These are phyloP conservation scores for Colletotrichum agaves DNA, from an alignment of 2,329 filamentous ascomycete genomes.

Conservation along the genomic window DNA sequence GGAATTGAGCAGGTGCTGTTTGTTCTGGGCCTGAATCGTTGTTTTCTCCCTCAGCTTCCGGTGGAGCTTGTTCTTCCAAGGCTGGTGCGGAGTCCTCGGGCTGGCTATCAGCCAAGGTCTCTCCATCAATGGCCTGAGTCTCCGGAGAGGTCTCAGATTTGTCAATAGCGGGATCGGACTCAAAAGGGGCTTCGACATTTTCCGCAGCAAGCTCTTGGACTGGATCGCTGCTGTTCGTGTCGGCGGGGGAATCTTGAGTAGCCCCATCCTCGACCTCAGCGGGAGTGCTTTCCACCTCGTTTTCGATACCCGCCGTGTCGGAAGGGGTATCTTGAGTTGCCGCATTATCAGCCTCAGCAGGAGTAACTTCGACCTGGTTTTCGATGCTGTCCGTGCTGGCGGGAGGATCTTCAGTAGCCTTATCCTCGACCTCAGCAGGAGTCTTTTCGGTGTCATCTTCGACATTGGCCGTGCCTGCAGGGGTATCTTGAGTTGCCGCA, in stretches of 20 bases:
- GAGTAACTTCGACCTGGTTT: no score
- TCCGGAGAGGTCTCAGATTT: not conserved
- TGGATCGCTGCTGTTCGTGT: no score
- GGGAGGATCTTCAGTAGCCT: not conserved
- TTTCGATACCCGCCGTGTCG: no score
- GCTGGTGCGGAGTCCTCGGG: not conserved
- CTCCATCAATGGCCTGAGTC: not conserved
- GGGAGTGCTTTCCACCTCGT: no score
- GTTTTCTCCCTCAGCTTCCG: not conserved
- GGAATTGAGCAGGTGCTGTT: not conserved
- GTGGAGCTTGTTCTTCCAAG: not conserved
- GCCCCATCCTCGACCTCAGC: no score
- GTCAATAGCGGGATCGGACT: no score
- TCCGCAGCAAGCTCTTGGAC: not conserved
- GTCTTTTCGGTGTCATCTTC: no score
- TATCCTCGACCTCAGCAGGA: not conserved
- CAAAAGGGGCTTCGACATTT: not conserved
- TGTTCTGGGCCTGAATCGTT: not conserved
- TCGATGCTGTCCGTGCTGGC: not conserved
- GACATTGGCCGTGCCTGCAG: no score
- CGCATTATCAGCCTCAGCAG: no score
- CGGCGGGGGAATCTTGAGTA: no score
- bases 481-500: no score
- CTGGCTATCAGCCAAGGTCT: not conserved
- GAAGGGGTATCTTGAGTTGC: not conserved